phyloP scores from a whole-genome alignment of 192 early-diverging fungal species.

The Funneliformis mosseae region DNA sequence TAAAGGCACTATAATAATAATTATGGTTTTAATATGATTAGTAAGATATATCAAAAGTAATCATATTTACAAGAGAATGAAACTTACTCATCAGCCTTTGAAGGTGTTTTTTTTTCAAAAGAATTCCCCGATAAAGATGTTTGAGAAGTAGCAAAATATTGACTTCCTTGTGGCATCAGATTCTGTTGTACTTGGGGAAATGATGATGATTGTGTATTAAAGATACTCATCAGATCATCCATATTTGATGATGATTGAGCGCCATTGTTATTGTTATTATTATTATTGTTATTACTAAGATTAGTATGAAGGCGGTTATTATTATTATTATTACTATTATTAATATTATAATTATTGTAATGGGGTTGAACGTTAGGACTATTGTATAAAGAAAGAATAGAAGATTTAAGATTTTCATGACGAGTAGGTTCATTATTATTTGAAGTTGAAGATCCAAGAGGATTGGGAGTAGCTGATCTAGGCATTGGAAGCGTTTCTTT shows the following conservation, averaged over 20 bases:
- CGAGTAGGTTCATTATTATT: neutral
- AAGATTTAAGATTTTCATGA: conserved; percentile 14
- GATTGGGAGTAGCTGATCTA: conserved; percentile 22
- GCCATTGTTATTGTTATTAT: neutral
- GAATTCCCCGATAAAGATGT: neutral
- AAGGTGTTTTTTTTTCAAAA: no score
- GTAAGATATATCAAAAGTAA: no score
- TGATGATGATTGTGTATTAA: neutral
- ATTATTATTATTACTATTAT: neutral
- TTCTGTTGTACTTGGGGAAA: neutral
- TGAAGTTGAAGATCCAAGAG: neutral
- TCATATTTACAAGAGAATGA: no score
- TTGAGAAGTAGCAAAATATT: conserved; percentile 27
- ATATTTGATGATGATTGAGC: neutral
- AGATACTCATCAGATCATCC: neutral
- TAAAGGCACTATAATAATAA: no score
- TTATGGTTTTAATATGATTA: no score
- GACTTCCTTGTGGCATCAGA: conserved; percentile 13
- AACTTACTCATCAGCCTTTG: no score
- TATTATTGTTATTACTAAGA: neutral
- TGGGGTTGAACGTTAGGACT: neutral
- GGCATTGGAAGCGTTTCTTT: neutral
- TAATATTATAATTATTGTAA: neutral
- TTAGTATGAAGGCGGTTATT: no score
- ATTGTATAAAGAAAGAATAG: conserved; percentile 17